These are phyloP conservation scores for Clavispora asparagi DNA, from an alignment of 805 yeast species.

Conservation along the genomic window DNA sequence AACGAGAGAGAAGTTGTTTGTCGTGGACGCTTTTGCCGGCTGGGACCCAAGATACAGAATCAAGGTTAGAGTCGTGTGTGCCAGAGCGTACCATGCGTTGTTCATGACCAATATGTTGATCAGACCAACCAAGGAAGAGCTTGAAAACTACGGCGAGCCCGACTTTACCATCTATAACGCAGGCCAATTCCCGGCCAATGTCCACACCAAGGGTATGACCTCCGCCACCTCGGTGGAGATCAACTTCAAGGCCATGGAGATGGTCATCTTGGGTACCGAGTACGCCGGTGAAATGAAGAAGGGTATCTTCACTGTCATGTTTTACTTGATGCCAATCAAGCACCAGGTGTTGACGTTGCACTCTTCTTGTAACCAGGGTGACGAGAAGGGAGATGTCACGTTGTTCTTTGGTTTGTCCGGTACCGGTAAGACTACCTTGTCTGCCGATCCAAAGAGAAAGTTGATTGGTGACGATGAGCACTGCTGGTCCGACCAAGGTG, in stretches of 20 bases:
- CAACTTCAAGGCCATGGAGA: slow-evolving; percentile 96
- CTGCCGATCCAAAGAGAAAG: slow-evolving; percentile 91
- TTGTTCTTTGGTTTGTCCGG: slow-evolving; percentile 96
- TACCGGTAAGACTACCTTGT: slow-evolving; percentile 95
- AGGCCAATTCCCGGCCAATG: slow-evolving; percentile 98
- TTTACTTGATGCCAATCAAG: slow-evolving; percentile 94
- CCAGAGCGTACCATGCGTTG: slow-evolving; percentile 96
- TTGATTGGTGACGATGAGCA: slow-evolving; percentile 99
- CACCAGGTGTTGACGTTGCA: slow-evolving; percentile 89
- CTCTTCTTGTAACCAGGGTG: slow-evolving; percentile 92
- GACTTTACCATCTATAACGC: slow-evolving; percentile 98
- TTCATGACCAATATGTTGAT: slow-evolving; percentile 98
- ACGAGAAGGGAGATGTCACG: slow-evolving; percentile 76
- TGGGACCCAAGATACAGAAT: slow-evolving; percentile 98
- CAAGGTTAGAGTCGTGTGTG: slow-evolving; percentile 93
- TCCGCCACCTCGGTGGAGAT: slow-evolving; percentile 93
- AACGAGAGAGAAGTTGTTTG: slow-evolving; percentile 90
- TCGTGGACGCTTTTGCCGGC: slow-evolving; percentile 96
- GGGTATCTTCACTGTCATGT: slow-evolving; percentile 98
- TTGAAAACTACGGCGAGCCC: slow-evolving; percentile 88
- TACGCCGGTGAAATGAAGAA: slow-evolving; percentile 99
- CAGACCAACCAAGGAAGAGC: slow-evolving; percentile 88
- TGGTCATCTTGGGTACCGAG: slow-evolving; percentile 98
- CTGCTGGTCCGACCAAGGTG: slow-evolving; percentile 98
- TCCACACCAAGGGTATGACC: slow-evolving; percentile 95